Evolutionary conservation across 2,329 filamentous ascomycete species (phyloP).

Genomic region (Pestalotiopsis sp.): DNA sequence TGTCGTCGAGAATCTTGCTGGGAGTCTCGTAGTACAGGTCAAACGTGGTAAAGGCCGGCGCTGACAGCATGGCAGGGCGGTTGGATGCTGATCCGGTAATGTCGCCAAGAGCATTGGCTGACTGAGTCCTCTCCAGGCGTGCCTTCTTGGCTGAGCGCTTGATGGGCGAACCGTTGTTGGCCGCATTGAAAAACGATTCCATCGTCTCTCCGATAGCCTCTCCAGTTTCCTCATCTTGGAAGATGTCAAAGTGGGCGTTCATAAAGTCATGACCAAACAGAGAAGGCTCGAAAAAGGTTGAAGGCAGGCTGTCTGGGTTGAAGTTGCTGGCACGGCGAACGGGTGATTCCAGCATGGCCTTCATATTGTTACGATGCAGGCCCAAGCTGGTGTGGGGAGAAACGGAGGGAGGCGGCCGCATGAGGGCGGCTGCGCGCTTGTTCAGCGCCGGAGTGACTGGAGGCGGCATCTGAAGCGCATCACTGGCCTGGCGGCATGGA

Average conservation of each 20-base stretch:
- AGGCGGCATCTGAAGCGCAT: slow-evolving; percentile 64
- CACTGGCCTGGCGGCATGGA: slow-evolving; percentile 60
- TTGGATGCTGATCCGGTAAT: slow-evolving; percentile 56
- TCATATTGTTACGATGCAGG: slow-evolving; percentile 83
- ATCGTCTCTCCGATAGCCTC: slow-evolving; percentile 19
- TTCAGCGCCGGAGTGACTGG: slow-evolving; percentile 85
- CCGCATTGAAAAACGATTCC: slow-evolving; percentile 42
- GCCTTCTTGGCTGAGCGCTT: slow-evolving; percentile 65
- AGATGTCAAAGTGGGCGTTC: slow-evolving; percentile 64
- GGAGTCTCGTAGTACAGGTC: slow-evolving; percentile 53
- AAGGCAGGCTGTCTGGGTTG: slow-evolving; percentile 69
- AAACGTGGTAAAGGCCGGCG: slow-evolving; percentile 37
- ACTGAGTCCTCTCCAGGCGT: slow-evolving; percentile 65
- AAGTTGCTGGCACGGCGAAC: slow-evolving; percentile 50
- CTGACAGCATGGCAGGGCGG: slow-evolving; percentile 52
- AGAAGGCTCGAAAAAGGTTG: slow-evolving; percentile 57
- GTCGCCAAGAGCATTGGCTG: slow-evolving; percentile 63
- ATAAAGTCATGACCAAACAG: slow-evolving; percentile 54
- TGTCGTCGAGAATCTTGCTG: slow-evolving; percentile 57
- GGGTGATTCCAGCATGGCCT: slow-evolving; percentile 73
- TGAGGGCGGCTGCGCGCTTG: slow-evolving; percentile 63
- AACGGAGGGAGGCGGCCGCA: slow-evolving; percentile 68
- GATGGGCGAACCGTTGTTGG: slow-evolving; percentile 64
- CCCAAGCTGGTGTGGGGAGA: slow-evolving; percentile 92
- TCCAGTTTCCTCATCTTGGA: slow-evolving; percentile 44